These are phyloP conservation scores for Penicillium macrosclerotiorum DNA, from an alignment of 495 filamentous ascomycete genomes.

Conservation along the genomic window DNA sequence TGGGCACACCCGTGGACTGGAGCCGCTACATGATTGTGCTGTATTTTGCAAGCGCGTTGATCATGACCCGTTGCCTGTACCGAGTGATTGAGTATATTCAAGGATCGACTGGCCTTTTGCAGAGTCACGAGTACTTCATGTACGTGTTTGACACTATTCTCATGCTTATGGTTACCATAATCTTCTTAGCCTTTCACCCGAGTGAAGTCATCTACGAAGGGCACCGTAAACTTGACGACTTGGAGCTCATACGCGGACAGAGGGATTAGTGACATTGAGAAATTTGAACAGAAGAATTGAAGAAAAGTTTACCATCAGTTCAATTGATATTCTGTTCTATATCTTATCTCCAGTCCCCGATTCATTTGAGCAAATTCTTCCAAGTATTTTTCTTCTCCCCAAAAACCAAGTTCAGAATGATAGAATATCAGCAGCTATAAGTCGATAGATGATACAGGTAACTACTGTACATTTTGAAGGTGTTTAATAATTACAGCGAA, in stretches of 20 bases:
- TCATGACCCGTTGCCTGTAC: constrained; percentile 60
- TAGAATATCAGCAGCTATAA: too few relatives aligned
- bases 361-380: too few relatives aligned
- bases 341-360: too few relatives aligned
- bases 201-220: background rate
- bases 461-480: too few relatives aligned
- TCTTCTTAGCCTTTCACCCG: constrained; percentile 41
- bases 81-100: constrained; percentile 62
- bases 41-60: constrained; percentile 50
- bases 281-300: too few relatives aligned
- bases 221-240: background rate
- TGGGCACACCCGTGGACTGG: constrained; percentile 35
- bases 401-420: too few relatives aligned
- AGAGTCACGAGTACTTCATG: constrained; percentile 55
- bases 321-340: too few relatives aligned
- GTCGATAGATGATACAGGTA: too few relatives aligned
- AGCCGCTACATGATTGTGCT: constrained; percentile 41
- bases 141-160: constrained; percentile 61
- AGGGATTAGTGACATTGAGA: background rate
- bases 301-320: too few relatives aligned
- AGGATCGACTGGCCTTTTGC: constrained; percentile 49
- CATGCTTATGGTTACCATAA: constrained; percentile 53
- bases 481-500: too few relatives aligned
- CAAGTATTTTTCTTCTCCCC: too few relatives aligned
- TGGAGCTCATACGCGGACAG: background rate